These are phyloP conservation scores for Phanerodontia chrysosporium DNA, from an alignment of 768 basidiomycete genomes.

Conservation along the genomic window DNA sequence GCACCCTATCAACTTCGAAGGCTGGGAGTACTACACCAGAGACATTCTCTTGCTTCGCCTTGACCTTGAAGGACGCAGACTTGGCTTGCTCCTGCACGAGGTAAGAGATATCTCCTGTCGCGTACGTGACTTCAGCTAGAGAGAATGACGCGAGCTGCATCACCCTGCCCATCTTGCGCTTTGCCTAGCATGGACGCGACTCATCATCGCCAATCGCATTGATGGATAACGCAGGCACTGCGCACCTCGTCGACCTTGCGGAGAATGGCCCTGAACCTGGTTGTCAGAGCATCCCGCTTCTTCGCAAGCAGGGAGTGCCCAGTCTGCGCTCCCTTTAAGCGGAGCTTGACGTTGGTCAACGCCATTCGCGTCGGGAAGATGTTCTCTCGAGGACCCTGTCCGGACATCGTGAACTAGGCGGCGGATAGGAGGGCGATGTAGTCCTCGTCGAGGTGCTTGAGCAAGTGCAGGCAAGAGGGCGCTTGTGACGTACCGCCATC, in stretches of 20 bases:
- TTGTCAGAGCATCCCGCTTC: conserved; percentile 95
- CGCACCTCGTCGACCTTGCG: conserved; percentile 95
- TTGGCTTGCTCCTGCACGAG: conserved; percentile 96
- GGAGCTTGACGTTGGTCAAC: conserved; percentile 85
- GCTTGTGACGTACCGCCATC: conserved; percentile 2
- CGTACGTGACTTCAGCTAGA: conserved; percentile 97
- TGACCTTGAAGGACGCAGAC: conserved; percentile 86
- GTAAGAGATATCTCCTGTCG: conserved; percentile 96
- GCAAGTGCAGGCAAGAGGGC: not conserved
- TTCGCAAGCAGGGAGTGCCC: conserved; percentile 95
- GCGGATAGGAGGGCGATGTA: not conserved
- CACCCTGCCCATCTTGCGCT: conserved; percentile 97
- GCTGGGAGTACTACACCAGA: conserved; percentile 94
- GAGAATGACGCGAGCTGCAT: conserved; percentile 99
- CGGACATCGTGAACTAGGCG: conserved; percentile 67
- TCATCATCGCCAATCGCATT: not conserved
- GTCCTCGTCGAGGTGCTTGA: not conserved
- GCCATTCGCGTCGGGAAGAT: conserved; percentile 98
- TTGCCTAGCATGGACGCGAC: conserved; percentile 77
- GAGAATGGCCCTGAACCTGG: conserved; percentile 90
- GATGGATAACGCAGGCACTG: conserved; percentile 11
- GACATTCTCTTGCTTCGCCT: conserved; percentile 96
- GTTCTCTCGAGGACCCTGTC: conserved; percentile 85
- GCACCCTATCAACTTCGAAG: conserved; percentile 86
- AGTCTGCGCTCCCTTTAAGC: conserved; percentile 89